Conservation (phyloP, 2,329 filamentous ascomycete species). For the Talaromyces funiculosus region DNA sequence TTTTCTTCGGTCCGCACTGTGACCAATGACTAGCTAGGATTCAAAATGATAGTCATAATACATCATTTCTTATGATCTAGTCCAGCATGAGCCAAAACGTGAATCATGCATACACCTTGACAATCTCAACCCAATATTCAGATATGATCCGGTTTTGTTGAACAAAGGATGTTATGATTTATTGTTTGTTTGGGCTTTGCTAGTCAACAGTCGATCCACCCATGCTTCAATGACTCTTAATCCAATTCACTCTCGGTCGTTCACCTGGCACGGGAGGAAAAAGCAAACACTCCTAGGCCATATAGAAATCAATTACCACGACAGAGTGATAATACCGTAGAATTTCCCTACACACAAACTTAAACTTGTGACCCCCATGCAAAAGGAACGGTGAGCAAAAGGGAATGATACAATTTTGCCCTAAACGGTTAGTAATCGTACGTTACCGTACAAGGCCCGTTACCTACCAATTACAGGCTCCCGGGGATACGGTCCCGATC, state of each 20-base stretch:
- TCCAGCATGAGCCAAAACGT: background rate
- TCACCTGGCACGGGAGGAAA: background rate
- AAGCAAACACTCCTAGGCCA: background rate
- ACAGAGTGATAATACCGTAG: background rate
- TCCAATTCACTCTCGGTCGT: background rate
- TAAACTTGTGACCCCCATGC: background rate
- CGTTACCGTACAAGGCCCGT: background rate
- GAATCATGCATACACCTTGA: background rate
- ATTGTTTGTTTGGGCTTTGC: background rate
- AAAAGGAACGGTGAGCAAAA: slow-evolving; percentile 4
- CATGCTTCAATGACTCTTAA: background rate
- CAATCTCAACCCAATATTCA: background rate
- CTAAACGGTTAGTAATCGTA: background rate
- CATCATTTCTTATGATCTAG: background rate
- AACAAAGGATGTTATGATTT: background rate
- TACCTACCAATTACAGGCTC: background rate
- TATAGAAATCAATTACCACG: background rate
- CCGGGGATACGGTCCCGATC: slow-evolving; percentile 14
- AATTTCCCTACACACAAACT: background rate
- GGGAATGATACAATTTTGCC: background rate
- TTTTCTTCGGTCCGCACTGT: background rate
- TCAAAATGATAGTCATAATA: background rate
- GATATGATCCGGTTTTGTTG: background rate
- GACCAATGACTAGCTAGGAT: background rate
- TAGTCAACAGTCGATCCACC: background rate